Evolutionary conservation across 768 basidiomycete species (phyloP).

Genomic region (Podaxis rugospora): DNA sequence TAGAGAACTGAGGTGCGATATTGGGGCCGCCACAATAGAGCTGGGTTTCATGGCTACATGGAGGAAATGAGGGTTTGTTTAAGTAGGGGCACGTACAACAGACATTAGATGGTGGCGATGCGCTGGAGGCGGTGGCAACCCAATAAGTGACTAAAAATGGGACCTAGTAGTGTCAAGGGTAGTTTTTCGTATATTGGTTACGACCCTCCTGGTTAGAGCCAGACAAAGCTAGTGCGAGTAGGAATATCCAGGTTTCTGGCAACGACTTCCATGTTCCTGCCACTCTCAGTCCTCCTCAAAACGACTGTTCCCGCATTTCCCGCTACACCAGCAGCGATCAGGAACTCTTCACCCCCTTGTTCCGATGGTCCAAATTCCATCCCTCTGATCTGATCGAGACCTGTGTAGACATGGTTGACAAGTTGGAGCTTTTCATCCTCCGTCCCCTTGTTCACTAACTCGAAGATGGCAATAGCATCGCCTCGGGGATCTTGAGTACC

Average conservation of each 20-base stretch:
- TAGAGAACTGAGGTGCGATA: too few relatives aligned
- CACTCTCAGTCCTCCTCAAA: constrained; percentile 50
- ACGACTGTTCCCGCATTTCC: constrained; percentile 54
- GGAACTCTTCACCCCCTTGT: constrained; percentile 40
- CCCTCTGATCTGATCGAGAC: constrained; percentile 51
- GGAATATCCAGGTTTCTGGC: constrained; percentile 49
- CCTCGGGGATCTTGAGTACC: constrained; percentile 43
- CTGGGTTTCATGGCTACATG: too few relatives aligned
- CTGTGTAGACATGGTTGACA: constrained; percentile 21
- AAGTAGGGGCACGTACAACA: too few relatives aligned
- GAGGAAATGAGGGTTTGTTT: too few relatives aligned
- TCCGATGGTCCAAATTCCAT: constrained; percentile 53
- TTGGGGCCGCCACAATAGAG: too few relatives aligned
- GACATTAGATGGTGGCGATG: too few relatives aligned
- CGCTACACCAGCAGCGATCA: constrained; percentile 50
- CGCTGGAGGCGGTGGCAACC: too few relatives aligned
- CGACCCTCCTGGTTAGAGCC: constrained; percentile 22
- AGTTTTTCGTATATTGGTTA: not conserved
- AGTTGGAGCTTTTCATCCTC: constrained; percentile 19
- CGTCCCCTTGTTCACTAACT: constrained; percentile 26
- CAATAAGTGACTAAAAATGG: too few relatives aligned
- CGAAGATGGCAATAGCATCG: constrained; percentile 49
- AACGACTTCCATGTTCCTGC: constrained; percentile 46
- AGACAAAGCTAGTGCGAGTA: constrained; percentile 50
- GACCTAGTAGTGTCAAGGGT: too few relatives aligned